phyloP scores from a whole-genome alignment of 2,329 filamentous ascomycete genomes.

The Coniochaeta ligniaria region DNA sequence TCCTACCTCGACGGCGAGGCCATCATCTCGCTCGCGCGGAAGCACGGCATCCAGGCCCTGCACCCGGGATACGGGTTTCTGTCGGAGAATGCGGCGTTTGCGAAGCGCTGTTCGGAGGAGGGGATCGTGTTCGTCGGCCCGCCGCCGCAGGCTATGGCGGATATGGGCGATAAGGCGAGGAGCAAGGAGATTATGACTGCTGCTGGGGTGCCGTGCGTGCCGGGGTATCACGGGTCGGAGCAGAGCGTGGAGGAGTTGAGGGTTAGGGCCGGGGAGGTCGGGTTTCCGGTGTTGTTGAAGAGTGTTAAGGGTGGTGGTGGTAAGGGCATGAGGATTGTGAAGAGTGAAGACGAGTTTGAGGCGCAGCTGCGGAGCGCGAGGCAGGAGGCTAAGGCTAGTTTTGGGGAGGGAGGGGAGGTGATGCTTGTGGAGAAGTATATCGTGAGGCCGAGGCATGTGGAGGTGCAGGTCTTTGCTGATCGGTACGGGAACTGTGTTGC shows the following conservation, averaged over 20 bases:
- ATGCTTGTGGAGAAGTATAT: conserved; percentile 84
- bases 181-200: conserved; percentile 96
- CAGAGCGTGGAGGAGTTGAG: conserved; percentile 60
- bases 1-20: conserved; percentile 91
- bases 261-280: conserved; percentile 62
- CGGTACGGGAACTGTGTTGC: conserved; percentile 70
- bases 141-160: conserved; percentile 70
- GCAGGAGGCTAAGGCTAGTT: conserved; percentile 69
- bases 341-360: conserved; percentile 60
- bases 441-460: conserved; percentile 72
- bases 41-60: conserved; percentile 80
- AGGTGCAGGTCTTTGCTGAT: conserved; percentile 88
- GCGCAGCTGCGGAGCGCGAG: conserved; percentile 65
- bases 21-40: conserved; percentile 82
- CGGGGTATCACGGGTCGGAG: conserved; percentile 85
- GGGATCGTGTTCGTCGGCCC: conserved; percentile 94
- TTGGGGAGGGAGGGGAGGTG: conserved; percentile 71
- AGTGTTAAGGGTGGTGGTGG: conserved; percentile 75
- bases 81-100: conserved; percentile 89
- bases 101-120: conserved; percentile 78
- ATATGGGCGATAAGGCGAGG: conserved; percentile 89
- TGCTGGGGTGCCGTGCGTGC: conserved; percentile 93
- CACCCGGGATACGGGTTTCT: conserved; percentile 96
- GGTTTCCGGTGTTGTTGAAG: conserved; percentile 69
- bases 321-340: conserved; percentile 76